A percentile compares a stretch with the other conserved stretches of the same genome.
Conservation (phyloP, 306 rosid genomes). For the Erythrophleum fordii region DNA sequence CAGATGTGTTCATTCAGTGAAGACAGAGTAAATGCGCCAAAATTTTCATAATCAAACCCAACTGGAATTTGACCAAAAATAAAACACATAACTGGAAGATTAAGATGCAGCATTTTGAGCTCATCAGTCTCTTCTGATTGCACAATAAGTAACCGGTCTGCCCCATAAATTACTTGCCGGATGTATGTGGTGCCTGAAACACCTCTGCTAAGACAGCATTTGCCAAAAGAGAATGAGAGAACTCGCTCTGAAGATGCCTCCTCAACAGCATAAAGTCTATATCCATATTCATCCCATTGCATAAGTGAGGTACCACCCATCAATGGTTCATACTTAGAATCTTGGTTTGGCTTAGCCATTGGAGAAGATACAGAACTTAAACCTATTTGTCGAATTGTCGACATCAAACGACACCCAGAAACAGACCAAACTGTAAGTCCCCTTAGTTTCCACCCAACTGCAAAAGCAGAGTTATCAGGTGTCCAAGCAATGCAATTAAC, state of each 20-base stretch:
- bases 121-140: slow-evolving; percentile 97
- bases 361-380: slow-evolving; percentile 93
- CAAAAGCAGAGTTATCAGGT: slow-evolving; percentile 97
- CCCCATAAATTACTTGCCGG: slow-evolving; percentile 95
- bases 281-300: slow-evolving; percentile 97
- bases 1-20: slow-evolving; percentile 44
- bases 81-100: slow-evolving; percentile 84
- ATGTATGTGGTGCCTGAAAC: slow-evolving; percentile 86
- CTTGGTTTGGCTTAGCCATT: slow-evolving; percentile 76
- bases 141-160: slow-evolving; percentile 83
- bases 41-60: slow-evolving; percentile 41
- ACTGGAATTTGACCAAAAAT: not conserved
- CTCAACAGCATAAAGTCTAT: slow-evolving; percentile 87
- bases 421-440: slow-evolving; percentile 98
- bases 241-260: slow-evolving; percentile 77
- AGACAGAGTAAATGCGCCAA: slow-evolving; percentile 13
- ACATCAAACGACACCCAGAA: slow-evolving; percentile 98
- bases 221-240: slow-evolving; percentile 91
- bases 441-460: slow-evolving; percentile 96
- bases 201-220: slow-evolving; percentile 98
- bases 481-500: slow-evolving; percentile 98
- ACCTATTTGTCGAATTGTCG: slow-evolving; percentile 90
- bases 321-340: slow-evolving; percentile 81
- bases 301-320: slow-evolving; percentile 90
- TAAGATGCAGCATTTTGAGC: slow-evolving; percentile 91